Base-by-base conservation (phyloP, 2,329 filamentous ascomycete species). In the Monilinia aucupariae region DNA sequence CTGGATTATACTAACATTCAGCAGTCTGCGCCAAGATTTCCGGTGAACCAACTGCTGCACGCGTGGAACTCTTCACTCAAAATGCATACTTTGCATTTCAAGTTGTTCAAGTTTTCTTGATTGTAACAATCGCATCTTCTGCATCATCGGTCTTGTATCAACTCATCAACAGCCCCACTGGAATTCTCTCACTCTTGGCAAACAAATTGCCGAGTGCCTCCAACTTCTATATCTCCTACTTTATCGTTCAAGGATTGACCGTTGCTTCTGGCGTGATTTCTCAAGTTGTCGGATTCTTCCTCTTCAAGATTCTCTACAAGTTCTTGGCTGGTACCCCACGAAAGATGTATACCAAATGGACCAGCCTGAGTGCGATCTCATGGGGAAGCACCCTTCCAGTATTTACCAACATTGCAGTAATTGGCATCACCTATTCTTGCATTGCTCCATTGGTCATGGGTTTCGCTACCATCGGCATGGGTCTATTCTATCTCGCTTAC, bases 171-270 rank as follows among this genome's bases (percentile, higher is more conserved):
- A 70, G 91, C 4, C 91, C 92, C 0, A 74, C 78, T 2, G 76
- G 77, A 0, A 83, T 85, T 8, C 85, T 91, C 0, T 76, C 74
- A 0, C 76, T 96, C 47, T 81, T 96, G 4, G 88, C 92, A 0
- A 72, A 80, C 20, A 88, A 90, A 64, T 80, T 99, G 7, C 94
- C 94, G 22, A 87, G 84, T 62, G 87, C 91, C 0, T 92, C 92
- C 65, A 97, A 96, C 77, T 96, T 97, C 73, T 99, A 97, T 76
- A 87, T 97, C 25, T 91, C 89, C 0, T 99, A 97, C 77, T 96
- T 99, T 68, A 85, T 97, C 39, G 84, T 99, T 3, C 94, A 97
- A 75, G 96, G 93, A 41, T 76, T 97, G 64, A 88, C 87, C 1
- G 86, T 93, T 65, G 89, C 91, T 4, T 83, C 90, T 0, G 84